These are phyloP conservation scores for Chamaecyparis obtusa DNA, from an alignment of 75 land plant genomes.

Conservation along the genomic window DNA sequence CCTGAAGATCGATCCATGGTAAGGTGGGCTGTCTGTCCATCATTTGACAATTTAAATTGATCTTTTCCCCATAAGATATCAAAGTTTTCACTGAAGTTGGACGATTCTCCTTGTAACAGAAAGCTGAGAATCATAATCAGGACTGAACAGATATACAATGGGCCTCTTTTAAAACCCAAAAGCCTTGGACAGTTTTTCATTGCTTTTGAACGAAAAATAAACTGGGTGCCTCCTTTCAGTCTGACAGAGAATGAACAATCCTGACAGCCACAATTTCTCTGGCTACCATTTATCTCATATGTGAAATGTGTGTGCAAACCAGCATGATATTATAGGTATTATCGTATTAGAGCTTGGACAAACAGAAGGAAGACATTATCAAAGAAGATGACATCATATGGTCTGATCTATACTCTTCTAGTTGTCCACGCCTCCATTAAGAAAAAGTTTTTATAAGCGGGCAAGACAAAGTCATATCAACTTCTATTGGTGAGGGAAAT, in stretches of 20 bases:
- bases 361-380: background rate
- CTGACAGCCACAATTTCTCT: background rate
- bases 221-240: background rate
- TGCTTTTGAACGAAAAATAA: background rate
- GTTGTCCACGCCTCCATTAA: background rate
- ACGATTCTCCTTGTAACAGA: background rate
- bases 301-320: background rate
- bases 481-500: too few relatives aligned
- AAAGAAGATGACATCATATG: background rate
- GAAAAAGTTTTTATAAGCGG: background rate
- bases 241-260: background rate
- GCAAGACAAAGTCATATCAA: background rate
- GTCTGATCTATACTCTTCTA: background rate
- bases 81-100: background rate
- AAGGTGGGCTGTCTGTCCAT: background rate
- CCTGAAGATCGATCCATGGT: constrained; percentile 3
- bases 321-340: too few relatives aligned
- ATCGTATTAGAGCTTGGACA: background rate
- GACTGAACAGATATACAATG: background rate
- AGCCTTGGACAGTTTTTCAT: background rate
- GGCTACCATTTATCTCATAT: background rate
- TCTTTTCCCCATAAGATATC: background rate
- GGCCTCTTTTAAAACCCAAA: background rate
- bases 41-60: background rate
- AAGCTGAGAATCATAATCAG: background rate